Base-by-base conservation (phyloP, 352 stramenopile genomes). In the Globisporangium canariense region DNA sequence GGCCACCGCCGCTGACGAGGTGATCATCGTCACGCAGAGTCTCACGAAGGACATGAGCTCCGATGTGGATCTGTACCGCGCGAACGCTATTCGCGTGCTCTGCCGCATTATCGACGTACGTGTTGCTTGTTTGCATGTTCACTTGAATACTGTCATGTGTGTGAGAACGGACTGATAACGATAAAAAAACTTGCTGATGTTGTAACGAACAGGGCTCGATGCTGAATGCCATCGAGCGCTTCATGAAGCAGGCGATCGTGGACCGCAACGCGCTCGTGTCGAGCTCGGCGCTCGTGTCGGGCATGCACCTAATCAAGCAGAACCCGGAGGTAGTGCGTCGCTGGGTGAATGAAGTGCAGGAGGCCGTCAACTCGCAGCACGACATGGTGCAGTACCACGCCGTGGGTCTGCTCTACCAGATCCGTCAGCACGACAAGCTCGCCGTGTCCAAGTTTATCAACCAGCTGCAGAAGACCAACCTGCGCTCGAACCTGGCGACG, bases 341-440 rank as follows among this genome's bases (percentile, higher is more conserved):
- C 41, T 98, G 97, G 97, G 96, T 99, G 51, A 98, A 97, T 66
- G 97, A 99, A 80, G 96, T 98, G 22, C 93, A 98, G 70, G 97
- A 99, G 69, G 96, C 96, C 4, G 89, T 98, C 8, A 96, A 91
- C 68, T 99, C 91, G 45, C 87, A 87, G 18, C 89, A 98, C 74
- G 96, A 99, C 61, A 99, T 99, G 97, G 98, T 99, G 13, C 96
- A 99, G 81, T 99, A 98, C 81, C 97, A 99, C 66, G 98, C 96
- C 9, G 92, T 99, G 58, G 94, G 96, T 32, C 83, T 99, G 9
- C 82, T 99, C 11, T 99, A 99, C 76, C 89, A 98, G 74, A 99
- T 99, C 73, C 99, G 99, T 60, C 92, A 97, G 65, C 92, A 99
- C 73, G 98, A 99, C 84, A 90, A 93, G 52, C 90, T 99, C 11